These are phyloP conservation scores for Exophiala calicioides DNA, from an alignment of 2,329 filamentous ascomycete species.

Conservation along the genomic window DNA sequence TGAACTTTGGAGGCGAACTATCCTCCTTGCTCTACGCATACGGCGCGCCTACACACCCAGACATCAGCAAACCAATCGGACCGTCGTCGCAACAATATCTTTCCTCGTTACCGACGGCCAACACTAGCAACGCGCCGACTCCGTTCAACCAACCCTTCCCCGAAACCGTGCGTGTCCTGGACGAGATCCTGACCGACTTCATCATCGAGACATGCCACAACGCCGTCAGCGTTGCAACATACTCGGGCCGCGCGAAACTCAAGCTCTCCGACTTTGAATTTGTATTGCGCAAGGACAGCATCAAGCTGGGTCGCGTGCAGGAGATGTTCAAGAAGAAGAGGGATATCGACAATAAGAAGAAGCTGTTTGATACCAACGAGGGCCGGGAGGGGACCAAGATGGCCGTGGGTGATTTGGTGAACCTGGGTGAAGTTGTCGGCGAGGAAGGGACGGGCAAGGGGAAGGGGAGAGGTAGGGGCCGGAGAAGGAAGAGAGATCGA, in stretches of 20 bases:
- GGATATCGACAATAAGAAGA: constrained; percentile 79
- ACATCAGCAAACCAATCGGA: constrained; percentile 32
- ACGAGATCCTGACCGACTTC: constrained; percentile 96
- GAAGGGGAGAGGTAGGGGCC: constrained; percentile 29
- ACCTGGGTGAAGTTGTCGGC: constrained; percentile 30
- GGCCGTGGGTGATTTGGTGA: constrained; percentile 27
- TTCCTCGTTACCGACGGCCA: constrained; percentile 20
- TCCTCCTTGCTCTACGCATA: constrained; percentile 50
- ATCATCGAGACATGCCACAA: constrained; percentile 91
- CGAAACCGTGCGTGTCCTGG: constrained; percentile 80
- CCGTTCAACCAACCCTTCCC: constrained; percentile 78
- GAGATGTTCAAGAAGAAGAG: constrained; percentile 87
- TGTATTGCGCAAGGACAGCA: constrained; percentile 79
- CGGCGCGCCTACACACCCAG: constrained; percentile 42
- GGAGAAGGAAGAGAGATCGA: constrained; percentile 29
- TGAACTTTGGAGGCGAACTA: constrained; percentile 77
- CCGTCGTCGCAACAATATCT: constrained; percentile 25
- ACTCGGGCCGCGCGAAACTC: constrained; percentile 89
- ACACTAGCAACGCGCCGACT: constrained; percentile 55
- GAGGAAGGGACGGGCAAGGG: constrained; percentile 33
- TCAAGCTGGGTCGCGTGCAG: constrained; percentile 83
- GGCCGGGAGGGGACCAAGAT: constrained; percentile 24
- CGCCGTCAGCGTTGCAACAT: constrained; percentile 80
- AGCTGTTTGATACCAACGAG: constrained; percentile 59
- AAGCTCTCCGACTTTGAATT: constrained; percentile 99